Evolutionary conservation across 352 stramenopile genomes (phyloP).

Genomic region (Phytophthora ohioensis): DNA sequence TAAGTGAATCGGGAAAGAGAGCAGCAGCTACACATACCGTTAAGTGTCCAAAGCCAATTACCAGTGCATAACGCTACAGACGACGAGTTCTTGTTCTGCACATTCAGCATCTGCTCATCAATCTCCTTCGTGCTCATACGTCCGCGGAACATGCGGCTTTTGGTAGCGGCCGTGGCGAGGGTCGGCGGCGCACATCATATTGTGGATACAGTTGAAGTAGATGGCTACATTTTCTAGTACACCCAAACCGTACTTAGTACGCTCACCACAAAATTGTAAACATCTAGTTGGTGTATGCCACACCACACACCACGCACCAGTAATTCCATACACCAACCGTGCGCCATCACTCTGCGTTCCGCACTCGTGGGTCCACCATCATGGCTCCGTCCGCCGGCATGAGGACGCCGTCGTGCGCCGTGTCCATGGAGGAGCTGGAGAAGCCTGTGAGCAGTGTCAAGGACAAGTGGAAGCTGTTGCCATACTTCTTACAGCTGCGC

Average conservation of each 20-base stretch:
- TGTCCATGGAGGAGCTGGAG: constrained; percentile 67
- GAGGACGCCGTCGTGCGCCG: constrained; percentile 24
- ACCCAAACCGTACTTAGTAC: constrained; percentile 3
- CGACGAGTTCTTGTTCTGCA: constrained; percentile 99
- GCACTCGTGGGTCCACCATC: constrained; percentile 14
- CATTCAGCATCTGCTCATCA: constrained; percentile 99
- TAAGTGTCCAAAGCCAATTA: constrained; percentile 31
- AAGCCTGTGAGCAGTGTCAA: constrained; percentile 82
- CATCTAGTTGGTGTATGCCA: background rate
- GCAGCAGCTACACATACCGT: constrained; percentile 7
- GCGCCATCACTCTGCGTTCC: constrained; percentile 41
- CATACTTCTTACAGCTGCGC: constrained; percentile 96
- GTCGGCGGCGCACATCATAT: constrained; percentile 99
- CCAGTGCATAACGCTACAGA: constrained; percentile 43
- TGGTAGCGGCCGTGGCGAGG: constrained; percentile 99
- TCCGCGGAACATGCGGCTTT: constrained; percentile 98
- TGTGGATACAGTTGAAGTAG: constrained; percentile 50
- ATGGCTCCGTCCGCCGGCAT: constrained; percentile 48
- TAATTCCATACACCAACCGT: constrained; percentile 21
- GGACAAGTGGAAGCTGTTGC: constrained; percentile 99
- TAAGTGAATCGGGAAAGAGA: constrained; percentile 5
- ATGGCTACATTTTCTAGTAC: constrained; percentile 5
- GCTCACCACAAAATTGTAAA: background rate
- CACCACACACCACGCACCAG: constrained; percentile 23
- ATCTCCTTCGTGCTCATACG: constrained; percentile 99